phyloP scores from a whole-genome alignment of 2,329 filamentous ascomycete genomes.

The Talaromyces sp. region DNA sequence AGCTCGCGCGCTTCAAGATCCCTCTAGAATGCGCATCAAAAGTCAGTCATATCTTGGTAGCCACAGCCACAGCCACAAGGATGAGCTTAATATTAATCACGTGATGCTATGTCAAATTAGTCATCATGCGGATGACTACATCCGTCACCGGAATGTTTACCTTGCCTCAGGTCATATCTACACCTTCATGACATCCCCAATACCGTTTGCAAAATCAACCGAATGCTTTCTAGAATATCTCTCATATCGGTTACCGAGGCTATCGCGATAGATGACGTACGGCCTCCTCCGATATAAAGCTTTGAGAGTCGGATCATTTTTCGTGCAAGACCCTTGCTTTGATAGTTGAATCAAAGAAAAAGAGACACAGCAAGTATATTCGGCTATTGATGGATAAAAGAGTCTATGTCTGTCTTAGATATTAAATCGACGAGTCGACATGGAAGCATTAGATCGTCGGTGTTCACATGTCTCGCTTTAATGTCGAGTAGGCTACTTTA shows the following conservation, averaged over 20 bases:
- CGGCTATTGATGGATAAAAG: neutral
- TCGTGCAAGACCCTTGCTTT: neutral
- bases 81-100: neutral
- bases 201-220: neutral
- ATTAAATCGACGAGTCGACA: neutral
- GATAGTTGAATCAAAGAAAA: neutral
- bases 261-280: neutral
- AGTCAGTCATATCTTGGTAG: neutral
- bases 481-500: neutral
- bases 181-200: neutral
- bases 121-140: neutral
- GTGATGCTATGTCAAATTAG: neutral
- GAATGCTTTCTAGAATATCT: neutral
- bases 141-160: neutral
- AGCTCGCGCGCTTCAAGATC: neutral
- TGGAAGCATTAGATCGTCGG: neutral
- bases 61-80: neutral
- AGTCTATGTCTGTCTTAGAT: neutral
- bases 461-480: neutral
- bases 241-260: neutral
- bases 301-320: neutral
- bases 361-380: neutral
- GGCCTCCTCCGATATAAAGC: neutral
- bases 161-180: neutral
- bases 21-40: no score